These are phyloP conservation scores for Diplodia seriata DNA, from an alignment of 2,329 filamentous ascomycete genomes.

Conservation along the genomic window DNA sequence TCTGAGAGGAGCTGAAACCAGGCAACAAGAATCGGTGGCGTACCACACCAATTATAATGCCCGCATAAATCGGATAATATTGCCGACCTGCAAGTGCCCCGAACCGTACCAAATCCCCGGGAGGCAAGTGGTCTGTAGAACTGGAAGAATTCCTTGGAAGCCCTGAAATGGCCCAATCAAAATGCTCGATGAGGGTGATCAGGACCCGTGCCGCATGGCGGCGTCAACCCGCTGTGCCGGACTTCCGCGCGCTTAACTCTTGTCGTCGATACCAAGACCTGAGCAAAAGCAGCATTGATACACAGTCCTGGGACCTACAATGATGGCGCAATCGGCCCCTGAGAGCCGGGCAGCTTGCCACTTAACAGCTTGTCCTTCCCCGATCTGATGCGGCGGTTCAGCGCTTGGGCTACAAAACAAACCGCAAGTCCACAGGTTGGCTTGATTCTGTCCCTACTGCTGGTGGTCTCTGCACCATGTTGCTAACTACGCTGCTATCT, in stretches of 20 bases:
- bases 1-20: neutral
- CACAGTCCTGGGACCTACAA: neutral
- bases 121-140: neutral
- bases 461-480: neutral
- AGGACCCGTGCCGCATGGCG: neutral
- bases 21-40: neutral
- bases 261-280: neutral
- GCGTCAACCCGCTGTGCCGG: constrained; percentile 8
- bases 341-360: neutral
- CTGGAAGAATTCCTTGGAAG: neutral
- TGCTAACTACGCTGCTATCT: neutral
- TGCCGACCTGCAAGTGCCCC: neutral
- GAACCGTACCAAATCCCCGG: neutral
- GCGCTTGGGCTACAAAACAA: neutral
- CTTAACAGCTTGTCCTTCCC: neutral
- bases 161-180: neutral
- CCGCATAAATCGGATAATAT: neutral
- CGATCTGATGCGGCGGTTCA: neutral
- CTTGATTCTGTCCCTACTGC: no score
- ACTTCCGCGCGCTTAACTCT: constrained; percentile 9
- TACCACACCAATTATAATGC: no score
- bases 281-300: neutral
- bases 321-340: neutral
- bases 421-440: neutral
- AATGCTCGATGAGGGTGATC: neutral